Evolutionary conservation across 768 basidiomycete genomes (phyloP).

Genomic region (Pulveroboletus sp.): DNA sequence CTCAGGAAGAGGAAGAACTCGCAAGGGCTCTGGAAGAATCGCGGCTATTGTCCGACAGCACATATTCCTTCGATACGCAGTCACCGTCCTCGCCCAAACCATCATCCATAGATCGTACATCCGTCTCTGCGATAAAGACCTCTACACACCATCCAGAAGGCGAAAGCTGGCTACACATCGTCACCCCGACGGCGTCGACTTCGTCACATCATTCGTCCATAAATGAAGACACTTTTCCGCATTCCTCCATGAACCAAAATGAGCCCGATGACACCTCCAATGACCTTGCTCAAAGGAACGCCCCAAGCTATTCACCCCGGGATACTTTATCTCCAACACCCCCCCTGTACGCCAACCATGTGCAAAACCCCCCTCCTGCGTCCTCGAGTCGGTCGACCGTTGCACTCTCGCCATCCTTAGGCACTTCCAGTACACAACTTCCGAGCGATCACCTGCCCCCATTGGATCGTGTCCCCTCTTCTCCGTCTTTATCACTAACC

Average conservation of each 20-base stretch:
- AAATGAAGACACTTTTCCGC: slow-evolving; percentile 27
- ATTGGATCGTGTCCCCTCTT: slow-evolving; percentile 9
- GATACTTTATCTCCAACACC: slow-evolving; percentile 14
- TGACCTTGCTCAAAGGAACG: slow-evolving; percentile 8
- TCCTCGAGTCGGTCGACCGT: slow-evolving; percentile 12
- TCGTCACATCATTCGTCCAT: slow-evolving; percentile 14
- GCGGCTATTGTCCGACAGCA: slow-evolving; percentile 17
- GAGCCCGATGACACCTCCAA: slow-evolving; percentile 4
- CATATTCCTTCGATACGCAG: slow-evolving; percentile 10
- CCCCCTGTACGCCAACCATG: slow-evolving; percentile 24
- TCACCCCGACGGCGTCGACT: slow-evolving; percentile 26
- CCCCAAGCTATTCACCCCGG: background rate
- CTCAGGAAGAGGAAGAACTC: slow-evolving; percentile 63
- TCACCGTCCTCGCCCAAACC: slow-evolving; percentile 7
- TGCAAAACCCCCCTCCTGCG: slow-evolving; percentile 10
- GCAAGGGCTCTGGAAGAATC: slow-evolving; percentile 62
- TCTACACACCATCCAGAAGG: slow-evolving; percentile 21
- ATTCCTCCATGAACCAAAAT: slow-evolving; percentile 19
- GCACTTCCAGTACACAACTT: slow-evolving; percentile 3
- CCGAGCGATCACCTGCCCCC: slow-evolving; percentile 13
- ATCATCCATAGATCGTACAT: slow-evolving; percentile 14
- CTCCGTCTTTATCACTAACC: slow-evolving; percentile 14
- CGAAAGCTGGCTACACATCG: slow-evolving; percentile 31
- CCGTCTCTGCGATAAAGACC: slow-evolving; percentile 13
- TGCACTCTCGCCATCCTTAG: slow-evolving; percentile 4